Evolutionary conservation across 768 basidiomycete species (phyloP).

Genomic region (Naematelia aurantialba): DNA sequence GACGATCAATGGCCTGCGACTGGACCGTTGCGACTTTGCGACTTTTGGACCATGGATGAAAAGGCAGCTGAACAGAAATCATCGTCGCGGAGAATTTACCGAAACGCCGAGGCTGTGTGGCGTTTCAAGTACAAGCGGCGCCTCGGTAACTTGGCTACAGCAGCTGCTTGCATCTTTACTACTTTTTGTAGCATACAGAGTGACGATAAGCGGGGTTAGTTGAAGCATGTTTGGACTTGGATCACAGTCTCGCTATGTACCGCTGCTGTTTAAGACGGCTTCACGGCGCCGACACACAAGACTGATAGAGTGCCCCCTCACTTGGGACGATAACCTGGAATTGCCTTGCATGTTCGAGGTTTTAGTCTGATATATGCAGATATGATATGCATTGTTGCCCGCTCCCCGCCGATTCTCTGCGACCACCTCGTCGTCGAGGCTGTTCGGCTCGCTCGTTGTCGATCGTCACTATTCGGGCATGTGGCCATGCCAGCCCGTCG

Average conservation of each 20-base stretch:
- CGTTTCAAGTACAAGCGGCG: neutral
- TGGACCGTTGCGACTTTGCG: neutral
- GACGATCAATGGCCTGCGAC: neutral
- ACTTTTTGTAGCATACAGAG: neutral
- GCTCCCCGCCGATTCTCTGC: no score
- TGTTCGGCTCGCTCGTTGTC: neutral
- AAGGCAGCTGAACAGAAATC: neutral
- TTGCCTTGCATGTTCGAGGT: no score
- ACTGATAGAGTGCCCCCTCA: no score
- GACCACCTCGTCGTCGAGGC: no score
- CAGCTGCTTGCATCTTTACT: no score
- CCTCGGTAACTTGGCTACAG: neutral
- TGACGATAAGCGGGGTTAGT: neutral
- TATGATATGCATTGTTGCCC: no score
- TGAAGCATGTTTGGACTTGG: no score
- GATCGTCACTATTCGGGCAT: neutral
- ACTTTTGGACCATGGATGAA: neutral
- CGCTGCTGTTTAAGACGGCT: no score
- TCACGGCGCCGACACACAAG: no score
- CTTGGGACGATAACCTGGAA: no score
- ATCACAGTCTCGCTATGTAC: no score
- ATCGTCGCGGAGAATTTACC: conserved; percentile 3
- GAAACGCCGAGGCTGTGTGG: conserved; percentile 5
- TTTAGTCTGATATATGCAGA: no score
- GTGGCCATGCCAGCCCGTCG: neutral